Percentiles rank a stretch among this genome's conserved stretches.
phyloP scores from a whole-genome alignment of 2,329 filamentous ascomycete genomes.

The Penicillium sp. region DNA sequence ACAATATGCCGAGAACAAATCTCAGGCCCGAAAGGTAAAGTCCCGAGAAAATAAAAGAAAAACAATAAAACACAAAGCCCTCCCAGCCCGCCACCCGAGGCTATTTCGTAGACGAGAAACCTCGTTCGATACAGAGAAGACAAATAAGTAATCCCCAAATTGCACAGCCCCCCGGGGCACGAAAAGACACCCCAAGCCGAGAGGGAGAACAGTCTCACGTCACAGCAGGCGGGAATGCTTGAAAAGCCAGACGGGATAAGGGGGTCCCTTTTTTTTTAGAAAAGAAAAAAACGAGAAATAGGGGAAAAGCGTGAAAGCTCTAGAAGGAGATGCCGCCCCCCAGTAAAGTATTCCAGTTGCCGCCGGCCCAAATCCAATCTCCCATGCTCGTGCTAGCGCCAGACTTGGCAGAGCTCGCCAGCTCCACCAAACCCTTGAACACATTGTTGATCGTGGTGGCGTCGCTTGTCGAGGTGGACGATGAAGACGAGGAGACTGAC shows the following conservation, averaged over 20 bases:
- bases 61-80: too few species aligned
- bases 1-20: too few species aligned
- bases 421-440: slow-evolving; percentile 34
- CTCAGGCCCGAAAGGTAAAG: not conserved
- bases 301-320: not conserved
- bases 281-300: not conserved
- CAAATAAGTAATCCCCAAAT: too few species aligned
- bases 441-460: slow-evolving; percentile 29
- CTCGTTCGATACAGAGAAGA: too few species aligned
- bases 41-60: not conserved
- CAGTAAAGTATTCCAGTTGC: slow-evolving; percentile 36
- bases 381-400: slow-evolving; percentile 36
- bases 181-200: too few species aligned
- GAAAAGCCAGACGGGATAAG: too few species aligned
- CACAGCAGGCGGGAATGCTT: too few species aligned
- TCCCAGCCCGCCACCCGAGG: too few species aligned
- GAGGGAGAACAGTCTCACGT: too few species aligned
- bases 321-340: slow-evolving; percentile 37
- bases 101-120: too few species aligned
- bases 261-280: not conserved
- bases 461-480: slow-evolving; percentile 20
- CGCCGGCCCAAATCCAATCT: slow-evolving; percentile 42
- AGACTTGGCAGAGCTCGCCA: slow-evolving; percentile 33
- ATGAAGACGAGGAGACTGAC: slow-evolving; percentile 26
- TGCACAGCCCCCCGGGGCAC: too few species aligned